Evolutionary conservation across 495 filamentous ascomycete species (phyloP).

Genomic region (Talaromyces liani): DNA sequence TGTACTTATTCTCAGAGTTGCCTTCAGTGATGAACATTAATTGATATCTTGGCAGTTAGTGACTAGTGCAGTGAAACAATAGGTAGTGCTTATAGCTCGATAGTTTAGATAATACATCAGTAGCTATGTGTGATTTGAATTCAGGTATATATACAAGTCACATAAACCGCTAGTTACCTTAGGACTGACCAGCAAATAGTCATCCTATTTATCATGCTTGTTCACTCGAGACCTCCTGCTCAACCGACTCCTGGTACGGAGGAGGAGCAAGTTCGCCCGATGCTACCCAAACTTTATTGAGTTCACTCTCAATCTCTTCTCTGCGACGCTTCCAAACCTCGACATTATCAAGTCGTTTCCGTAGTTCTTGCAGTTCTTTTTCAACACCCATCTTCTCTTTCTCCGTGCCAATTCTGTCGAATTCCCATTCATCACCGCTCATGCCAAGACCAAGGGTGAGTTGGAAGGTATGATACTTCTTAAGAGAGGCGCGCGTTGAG

Average conservation of each 20-base stretch:
- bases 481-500: constrained; percentile 83
- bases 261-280: constrained; percentile 33
- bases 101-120: background rate
- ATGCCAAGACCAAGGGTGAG: constrained; percentile 72
- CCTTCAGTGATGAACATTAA: no score
- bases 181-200: background rate
- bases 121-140: background rate
- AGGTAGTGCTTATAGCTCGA: background rate
- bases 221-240: background rate
- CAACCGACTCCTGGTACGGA: constrained; percentile 23
- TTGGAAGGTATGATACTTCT: constrained; percentile 90
- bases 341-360: constrained; percentile 69
- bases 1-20: no score
- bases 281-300: constrained; percentile 53
- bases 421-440: constrained; percentile 64
- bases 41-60: no score
- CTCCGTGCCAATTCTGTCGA: constrained; percentile 87
- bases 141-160: background rate
- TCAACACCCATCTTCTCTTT: constrained; percentile 86
- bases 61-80: no score
- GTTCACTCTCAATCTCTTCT: constrained; percentile 65
- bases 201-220: background rate
- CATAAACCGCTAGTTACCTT: background rate
- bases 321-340: constrained; percentile 75
- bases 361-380: constrained; percentile 77